phyloP scores from a whole-genome alignment of 1,284 basidiomycete genomes.

The Tilletia indica region DNA sequence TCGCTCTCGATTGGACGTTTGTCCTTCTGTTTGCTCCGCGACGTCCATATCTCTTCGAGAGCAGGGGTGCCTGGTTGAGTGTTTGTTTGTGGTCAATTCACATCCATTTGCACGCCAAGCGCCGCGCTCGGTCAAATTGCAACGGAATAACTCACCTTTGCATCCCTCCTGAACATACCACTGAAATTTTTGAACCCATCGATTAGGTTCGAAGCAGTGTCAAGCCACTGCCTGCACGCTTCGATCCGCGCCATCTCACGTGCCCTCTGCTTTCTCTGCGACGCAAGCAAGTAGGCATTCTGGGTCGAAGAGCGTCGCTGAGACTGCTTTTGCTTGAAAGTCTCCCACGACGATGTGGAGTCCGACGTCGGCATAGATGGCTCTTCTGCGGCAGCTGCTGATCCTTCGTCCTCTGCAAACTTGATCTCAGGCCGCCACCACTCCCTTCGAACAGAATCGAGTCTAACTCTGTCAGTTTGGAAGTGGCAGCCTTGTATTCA shows the following conservation, averaged over 20 bases:
- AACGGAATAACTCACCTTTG: neutral
- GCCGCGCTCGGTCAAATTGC: no score
- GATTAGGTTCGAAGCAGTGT: constrained; percentile 78
- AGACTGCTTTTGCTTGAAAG: neutral
- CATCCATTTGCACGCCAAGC: no score
- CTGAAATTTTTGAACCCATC: constrained; percentile 65
- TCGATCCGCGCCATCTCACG: constrained; percentile 38
- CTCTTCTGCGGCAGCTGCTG: constrained; percentile 13
- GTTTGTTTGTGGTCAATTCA: neutral
- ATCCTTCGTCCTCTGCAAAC: constrained; percentile 31
- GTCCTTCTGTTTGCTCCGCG: constrained; percentile 24
- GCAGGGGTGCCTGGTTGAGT: constrained; percentile 24
- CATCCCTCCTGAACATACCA: constrained; percentile 48
- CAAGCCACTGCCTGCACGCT: constrained; percentile 67
- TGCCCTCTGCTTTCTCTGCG: constrained; percentile 20
- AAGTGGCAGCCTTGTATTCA: constrained; percentile 44
- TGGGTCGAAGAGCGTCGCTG: no score
- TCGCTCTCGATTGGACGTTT: constrained; percentile 67
- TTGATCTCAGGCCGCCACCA: constrained; percentile 47
- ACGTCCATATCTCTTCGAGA: neutral
- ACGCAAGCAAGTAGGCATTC: neutral
- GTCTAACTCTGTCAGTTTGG: constrained; percentile 40
- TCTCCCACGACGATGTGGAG: neutral
- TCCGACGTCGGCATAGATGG: neutral
- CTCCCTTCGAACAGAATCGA: constrained; percentile 35